Percentiles rank a stretch among this genome's conserved stretches.
phyloP scores from a whole-genome alignment of 108 stramenopile genomes.

The Halocafeteria seosinensis region DNA sequence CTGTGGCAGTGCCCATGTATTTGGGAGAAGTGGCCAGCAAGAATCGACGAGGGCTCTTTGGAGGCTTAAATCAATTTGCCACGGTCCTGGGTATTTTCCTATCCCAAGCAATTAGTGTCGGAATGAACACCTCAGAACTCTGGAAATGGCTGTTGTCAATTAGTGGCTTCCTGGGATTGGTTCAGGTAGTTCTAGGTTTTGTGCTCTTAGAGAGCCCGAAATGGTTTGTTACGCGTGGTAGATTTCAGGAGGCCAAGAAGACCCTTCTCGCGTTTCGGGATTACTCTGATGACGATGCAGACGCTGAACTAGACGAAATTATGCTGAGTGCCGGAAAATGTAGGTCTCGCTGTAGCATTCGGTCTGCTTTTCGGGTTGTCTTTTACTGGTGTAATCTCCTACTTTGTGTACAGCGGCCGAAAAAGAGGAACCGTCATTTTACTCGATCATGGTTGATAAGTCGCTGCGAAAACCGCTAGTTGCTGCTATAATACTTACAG shows the following conservation, averaged over 20 bases:
- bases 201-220: conserved; percentile 71
- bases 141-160: conserved; percentile 68
- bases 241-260: background rate
- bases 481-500: conserved; percentile 53
- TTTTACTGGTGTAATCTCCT: background rate
- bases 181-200: conserved; percentile 56
- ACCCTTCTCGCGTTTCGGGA: background rate
- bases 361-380: background rate
- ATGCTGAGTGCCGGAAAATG: background rate
- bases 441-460: conserved; percentile 52
- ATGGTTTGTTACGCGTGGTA: conserved; percentile 55
- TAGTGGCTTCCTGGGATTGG: conserved; percentile 46
- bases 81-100: conserved; percentile 74
- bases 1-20: conserved; percentile 81
- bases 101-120: conserved; percentile 57
- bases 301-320: background rate
- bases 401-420: conserved; percentile 6
- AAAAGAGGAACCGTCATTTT: conserved; percentile 19
- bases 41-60: conserved; percentile 72
- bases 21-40: conserved; percentile 79
- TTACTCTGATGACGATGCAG: background rate
- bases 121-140: conserved; percentile 22
- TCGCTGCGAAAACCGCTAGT: conserved; percentile 52
- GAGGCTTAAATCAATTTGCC: conserved; percentile 86
- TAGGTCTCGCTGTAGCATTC: background rate